phyloP scores from a whole-genome alignment of 148 eudicot species.

The Pharnaceum exiguum region DNA sequence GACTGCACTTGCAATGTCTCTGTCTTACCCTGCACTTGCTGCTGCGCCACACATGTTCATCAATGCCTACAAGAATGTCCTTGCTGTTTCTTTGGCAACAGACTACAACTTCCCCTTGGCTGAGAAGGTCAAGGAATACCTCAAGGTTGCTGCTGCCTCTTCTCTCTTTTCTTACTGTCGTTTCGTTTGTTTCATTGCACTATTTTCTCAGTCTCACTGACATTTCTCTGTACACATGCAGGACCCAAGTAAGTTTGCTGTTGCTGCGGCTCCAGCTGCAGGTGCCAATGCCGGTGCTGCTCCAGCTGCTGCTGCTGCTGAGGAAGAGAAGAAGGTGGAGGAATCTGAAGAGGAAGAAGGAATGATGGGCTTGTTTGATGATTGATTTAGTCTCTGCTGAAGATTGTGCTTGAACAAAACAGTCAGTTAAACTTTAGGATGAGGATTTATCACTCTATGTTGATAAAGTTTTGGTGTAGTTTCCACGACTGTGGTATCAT shows the following conservation, averaged over 20 bases:
- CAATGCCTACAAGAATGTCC: slow-evolving; percentile 52
- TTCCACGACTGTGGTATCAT: no score
- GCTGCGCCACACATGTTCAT: slow-evolving; percentile 51
- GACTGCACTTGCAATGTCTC: slow-evolving; percentile 29
- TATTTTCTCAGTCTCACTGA: no score
- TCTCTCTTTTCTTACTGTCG: background rate
- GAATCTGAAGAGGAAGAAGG: slow-evolving; percentile 35
- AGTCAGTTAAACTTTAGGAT: no score
- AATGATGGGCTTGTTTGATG: slow-evolving; percentile 38
- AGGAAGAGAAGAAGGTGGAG: slow-evolving; percentile 33
- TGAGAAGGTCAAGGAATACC: slow-evolving; percentile 46
- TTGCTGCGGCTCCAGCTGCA: slow-evolving; percentile 25
- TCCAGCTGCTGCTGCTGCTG: slow-evolving; percentile 21
- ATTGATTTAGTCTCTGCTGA: background rate
- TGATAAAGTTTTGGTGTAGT: no score
- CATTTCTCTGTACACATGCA: no score
- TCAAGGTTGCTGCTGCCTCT: slow-evolving; percentile 25
- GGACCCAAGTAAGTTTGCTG: slow-evolving; percentile 54
- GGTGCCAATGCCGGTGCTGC: slow-evolving; percentile 13
- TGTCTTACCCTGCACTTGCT: slow-evolving; percentile 39
- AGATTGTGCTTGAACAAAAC: background rate
- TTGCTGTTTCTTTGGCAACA: slow-evolving; percentile 43
- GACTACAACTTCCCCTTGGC: slow-evolving; percentile 50
- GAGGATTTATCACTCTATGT: no score
- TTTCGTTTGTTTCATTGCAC: no score